phyloP scores from a whole-genome alignment of 345 rosid genomes.

The Lepidium africanum region DNA sequence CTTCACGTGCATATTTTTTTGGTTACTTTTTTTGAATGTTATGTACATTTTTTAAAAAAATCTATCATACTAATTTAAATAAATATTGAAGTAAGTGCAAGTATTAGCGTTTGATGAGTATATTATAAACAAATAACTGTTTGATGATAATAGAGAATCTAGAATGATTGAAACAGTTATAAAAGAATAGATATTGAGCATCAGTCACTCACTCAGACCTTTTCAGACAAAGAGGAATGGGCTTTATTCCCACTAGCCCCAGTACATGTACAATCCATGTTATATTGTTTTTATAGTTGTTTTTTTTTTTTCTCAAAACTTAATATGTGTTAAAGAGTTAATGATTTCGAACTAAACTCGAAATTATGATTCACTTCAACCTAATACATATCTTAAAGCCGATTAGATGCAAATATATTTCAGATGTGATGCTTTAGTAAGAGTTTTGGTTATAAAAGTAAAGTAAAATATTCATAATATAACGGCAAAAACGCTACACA shows the following conservation, averaged over 20 bases:
- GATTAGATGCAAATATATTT: too few relatives aligned
- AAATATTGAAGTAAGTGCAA: too few relatives aligned
- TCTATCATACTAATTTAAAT: too few relatives aligned
- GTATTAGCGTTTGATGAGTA: not conserved
- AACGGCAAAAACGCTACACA: not conserved
- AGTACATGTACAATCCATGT: not conserved
- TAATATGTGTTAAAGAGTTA: not conserved
- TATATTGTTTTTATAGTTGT: too few relatives aligned
- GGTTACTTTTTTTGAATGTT: too few relatives aligned
- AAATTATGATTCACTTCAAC: too few relatives aligned
- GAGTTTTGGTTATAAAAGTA: not conserved
- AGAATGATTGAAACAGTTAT: conserved; percentile 7
- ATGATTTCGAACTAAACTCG: not conserved
- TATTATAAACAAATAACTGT: not conserved
- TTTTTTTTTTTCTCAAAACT: too few relatives aligned
- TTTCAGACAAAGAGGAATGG: conserved; percentile 8
- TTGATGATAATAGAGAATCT: not conserved
- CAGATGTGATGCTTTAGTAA: not conserved
- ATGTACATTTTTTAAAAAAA: too few relatives aligned
- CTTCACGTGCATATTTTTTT: too few relatives aligned
- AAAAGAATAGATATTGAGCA: not conserved
- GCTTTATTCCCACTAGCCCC: not conserved
- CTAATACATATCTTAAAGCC: too few relatives aligned
- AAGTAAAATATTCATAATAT: not conserved
- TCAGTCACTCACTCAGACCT: not conserved